A percentile compares a stretch with the other conserved stretches of the same genome.
These are phyloP conservation scores for Termitomyces sp. DNA, from an alignment of 768 basidiomycete species.

Conservation along the genomic window DNA sequence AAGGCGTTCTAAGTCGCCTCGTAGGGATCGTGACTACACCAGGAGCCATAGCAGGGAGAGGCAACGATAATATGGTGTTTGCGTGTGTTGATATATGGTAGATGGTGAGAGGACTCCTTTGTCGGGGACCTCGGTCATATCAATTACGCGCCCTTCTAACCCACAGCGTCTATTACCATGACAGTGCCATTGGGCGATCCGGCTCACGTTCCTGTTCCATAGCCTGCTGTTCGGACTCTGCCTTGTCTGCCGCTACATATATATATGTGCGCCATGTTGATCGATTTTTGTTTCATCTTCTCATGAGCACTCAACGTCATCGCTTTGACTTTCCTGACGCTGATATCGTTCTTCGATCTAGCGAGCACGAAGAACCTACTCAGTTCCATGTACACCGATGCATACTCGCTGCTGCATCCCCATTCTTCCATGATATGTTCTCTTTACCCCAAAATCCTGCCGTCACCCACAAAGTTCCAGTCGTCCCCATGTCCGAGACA, in stretches of 20 bases:
- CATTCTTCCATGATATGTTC: conserved; percentile 69
- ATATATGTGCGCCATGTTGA: neutral
- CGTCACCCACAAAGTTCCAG: conserved; percentile 24
- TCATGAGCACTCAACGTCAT: conserved; percentile 27
- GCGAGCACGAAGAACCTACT: conserved; percentile 25
- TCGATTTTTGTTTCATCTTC: conserved; percentile 1
- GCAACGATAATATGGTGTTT: conserved; percentile 8
- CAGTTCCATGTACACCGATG: conserved; percentile 59
- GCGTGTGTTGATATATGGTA: conserved; percentile 8
- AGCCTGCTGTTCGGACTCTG: neutral
- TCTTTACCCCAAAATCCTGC: conserved; percentile 45
- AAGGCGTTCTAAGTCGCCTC: conserved; percentile 34
- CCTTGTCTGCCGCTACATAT: conserved; percentile 1
- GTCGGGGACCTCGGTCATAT: neutral
- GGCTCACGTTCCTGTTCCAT: neutral
- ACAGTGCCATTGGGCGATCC: neutral
- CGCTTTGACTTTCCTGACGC: conserved; percentile 41
- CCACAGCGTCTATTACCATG: neutral
- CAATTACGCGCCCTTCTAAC: neutral
- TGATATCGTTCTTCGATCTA: conserved; percentile 48
- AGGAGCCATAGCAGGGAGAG: conserved; percentile 18
- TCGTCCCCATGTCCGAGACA: conserved; percentile 53
- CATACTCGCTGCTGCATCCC: conserved; percentile 58
- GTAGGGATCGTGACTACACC: conserved; percentile 13
- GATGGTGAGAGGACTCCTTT: neutral